Evolutionary conservation across 257 asterid genomes (phyloP).

Genomic region (Plantago major): DNA sequence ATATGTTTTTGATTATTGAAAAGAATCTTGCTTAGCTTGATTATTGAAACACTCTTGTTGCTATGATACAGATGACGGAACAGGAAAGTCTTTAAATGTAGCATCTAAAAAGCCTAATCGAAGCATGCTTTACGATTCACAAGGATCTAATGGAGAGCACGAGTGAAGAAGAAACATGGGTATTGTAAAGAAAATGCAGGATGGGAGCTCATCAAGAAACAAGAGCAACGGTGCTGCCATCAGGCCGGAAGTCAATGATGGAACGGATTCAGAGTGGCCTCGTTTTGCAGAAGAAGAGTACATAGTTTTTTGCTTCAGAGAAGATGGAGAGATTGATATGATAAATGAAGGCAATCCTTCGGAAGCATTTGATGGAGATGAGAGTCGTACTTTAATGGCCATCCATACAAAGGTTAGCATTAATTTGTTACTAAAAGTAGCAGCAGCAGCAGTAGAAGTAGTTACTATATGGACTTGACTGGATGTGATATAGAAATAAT

Average conservation of each 20-base stretch:
- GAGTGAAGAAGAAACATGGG: constrained; percentile 7
- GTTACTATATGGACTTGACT: too few species aligned
- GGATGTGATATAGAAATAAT: too few species aligned
- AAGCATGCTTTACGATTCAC: constrained; percentile 14
- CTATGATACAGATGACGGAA: constrained; percentile 22
- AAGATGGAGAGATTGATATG: constrained; percentile 61
- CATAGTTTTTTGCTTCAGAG: constrained; percentile 62
- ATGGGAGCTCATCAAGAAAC: constrained; percentile 9
- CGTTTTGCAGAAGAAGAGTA: constrained; percentile 54
- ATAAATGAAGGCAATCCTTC: constrained; percentile 32
- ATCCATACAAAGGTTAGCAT: constrained; percentile 31
- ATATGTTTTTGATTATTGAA: too few species aligned
- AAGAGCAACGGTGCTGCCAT: not conserved
- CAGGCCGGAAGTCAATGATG: constrained; percentile 13
- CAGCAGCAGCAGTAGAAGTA: too few species aligned
- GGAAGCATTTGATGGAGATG: constrained; percentile 11
- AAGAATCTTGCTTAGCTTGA: too few species aligned
- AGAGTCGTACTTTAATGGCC: constrained; percentile 11
- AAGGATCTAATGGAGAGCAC: constrained; percentile 2
- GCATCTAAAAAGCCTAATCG: constrained; percentile 16
- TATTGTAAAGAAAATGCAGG: constrained; percentile 3
- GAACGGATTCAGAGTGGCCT: constrained; percentile 30
- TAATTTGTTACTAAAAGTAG: too few species aligned
- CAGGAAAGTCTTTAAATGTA: constrained; percentile 8
- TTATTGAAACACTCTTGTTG: not conserved